Percentiles rank a stretch among this genome's conserved stretches.
Evolutionary conservation across 192 early-diverging fungal species (phyloP).

Genomic region (Linnemannia hyalina): DNA sequence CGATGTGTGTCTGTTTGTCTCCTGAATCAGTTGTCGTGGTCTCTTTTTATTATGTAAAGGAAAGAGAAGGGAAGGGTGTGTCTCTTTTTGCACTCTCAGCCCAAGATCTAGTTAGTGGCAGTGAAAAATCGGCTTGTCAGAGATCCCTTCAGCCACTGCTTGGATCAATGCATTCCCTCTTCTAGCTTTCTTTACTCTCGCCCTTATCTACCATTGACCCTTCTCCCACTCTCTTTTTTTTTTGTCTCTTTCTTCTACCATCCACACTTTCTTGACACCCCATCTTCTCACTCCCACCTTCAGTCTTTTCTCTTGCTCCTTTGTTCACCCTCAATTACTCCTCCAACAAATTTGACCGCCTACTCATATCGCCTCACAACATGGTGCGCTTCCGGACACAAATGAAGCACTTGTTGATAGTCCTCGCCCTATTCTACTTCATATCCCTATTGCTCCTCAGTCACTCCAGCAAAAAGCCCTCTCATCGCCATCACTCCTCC

Average conservation of each 20-base stretch:
- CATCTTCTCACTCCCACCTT: background rate
- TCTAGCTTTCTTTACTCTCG: too few species aligned
- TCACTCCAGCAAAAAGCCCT: constrained; percentile 12
- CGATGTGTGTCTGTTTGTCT: background rate
- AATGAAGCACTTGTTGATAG: constrained; percentile 8
- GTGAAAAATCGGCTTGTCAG: too few species aligned
- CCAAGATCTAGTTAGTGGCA: too few species aligned
- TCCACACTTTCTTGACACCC: background rate
- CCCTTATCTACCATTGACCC: too few species aligned
- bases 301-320: background rate
- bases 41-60: background rate
- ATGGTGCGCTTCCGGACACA: constrained; percentile 18
- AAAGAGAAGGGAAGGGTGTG: background rate
- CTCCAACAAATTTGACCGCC: background rate
- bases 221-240: background rate
- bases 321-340: too few species aligned
- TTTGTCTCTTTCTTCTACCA: background rate
- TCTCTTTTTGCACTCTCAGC: too few species aligned
- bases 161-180: too few species aligned
- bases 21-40: background rate
- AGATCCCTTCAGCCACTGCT: background rate
- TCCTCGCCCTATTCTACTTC: constrained; percentile 1
- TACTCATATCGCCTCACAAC: background rate
- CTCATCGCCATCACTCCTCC: background rate
- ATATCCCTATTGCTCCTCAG: constrained; percentile 11